These are phyloP conservation scores for Diplosphaera chodatii DNA, from an alignment of 139 green algal species.

Conservation along the genomic window DNA sequence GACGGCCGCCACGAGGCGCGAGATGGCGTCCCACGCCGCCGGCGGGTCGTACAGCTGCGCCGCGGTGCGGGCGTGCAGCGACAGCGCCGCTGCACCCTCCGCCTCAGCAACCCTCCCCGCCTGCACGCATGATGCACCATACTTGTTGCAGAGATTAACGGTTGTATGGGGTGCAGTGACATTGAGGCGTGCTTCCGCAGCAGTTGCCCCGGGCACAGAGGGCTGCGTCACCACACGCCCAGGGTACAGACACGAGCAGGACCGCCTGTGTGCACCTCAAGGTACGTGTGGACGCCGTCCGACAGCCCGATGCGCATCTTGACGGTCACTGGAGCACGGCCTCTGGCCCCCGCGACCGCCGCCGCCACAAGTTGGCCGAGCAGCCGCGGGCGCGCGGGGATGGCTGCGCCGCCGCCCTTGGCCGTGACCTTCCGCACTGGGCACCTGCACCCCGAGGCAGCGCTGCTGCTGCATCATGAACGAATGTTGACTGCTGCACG, in stretches of 20 bases:
- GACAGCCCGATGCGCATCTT: conserved; percentile 42
- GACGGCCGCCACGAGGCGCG: conserved; percentile 24
- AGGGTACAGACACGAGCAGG: too few relatives aligned
- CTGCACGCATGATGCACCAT: conserved; percentile 10
- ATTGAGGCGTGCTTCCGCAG: too few relatives aligned
- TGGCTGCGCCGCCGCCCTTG: conserved; percentile 34
- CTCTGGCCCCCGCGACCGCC: conserved; percentile 18
- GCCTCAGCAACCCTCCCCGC: conserved; percentile 27
- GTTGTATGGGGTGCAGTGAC: too few relatives aligned
- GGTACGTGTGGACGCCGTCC: conserved; percentile 18
- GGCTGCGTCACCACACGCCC: too few relatives aligned
- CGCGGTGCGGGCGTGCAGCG: conserved; percentile 47
- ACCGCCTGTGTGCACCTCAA: too few relatives aligned
- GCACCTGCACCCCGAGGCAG: too few relatives aligned
- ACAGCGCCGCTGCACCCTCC: conserved; percentile 35
- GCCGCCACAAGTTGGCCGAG: conserved; percentile 33
- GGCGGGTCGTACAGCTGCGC: conserved; percentile 43
- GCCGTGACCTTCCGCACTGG: conserved; percentile 49
- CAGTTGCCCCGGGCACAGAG: too few relatives aligned
- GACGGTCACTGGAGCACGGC: conserved; percentile 37
- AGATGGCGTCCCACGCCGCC: conserved; percentile 35
- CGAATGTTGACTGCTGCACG: too few relatives aligned
- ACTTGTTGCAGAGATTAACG: too few relatives aligned
- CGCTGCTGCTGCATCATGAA: too few relatives aligned
- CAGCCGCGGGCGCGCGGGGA: conserved; percentile 31